Evolutionary conservation across 2,329 filamentous ascomycete genomes (phyloP), one percentile per base, ranked within the genome.

Genomic region (Fusarium nodosum): DNA sequence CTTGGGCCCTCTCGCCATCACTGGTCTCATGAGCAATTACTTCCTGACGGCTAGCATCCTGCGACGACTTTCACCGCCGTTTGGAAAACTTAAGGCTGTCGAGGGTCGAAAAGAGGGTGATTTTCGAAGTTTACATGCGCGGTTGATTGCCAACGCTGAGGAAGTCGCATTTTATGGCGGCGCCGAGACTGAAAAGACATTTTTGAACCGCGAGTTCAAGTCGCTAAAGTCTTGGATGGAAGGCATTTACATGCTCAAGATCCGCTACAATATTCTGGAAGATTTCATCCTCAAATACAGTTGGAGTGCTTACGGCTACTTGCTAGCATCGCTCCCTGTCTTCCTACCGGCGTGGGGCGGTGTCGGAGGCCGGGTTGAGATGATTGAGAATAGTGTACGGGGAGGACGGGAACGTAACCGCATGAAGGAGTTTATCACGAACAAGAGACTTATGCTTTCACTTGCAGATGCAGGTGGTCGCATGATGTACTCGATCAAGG

Each of bases 401-500:
- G 84, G 84, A 30, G 86, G 87, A 30, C 87, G 91, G 30, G 93
- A 97, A 79, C 88, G 92, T 47, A 90, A 91, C 59, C 93, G 97
- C 41, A 99, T 98, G 93, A 96, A 97, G 82, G 93, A 97, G 34
- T 99, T 99, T 81, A 97, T 99, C 80, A 99, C 96, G 15, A 99
- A 99, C 82, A 98, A 99, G 80, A 90, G 96, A 7, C 90, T 99
- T 39, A 98, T 99, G 96, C 87, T 99, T 33, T 98, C 95, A 18
- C 87, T 99, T 38, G 96, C 96, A 12, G 96, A 99, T 80, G 96
- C 96, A 3, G 96, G 96, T 62, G 95, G 95, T 28, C 88, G 96
- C 47, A 97, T 99, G 93, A 99, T 99, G 96, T 99, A 99, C 83
- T 96, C 93, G 66, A 97, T 99, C 84, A 99, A 99, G 81, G 97